Conservation (phyloP, 2,329 filamentous ascomycete genomes). For the Parascedosporium putredinis region DNA sequence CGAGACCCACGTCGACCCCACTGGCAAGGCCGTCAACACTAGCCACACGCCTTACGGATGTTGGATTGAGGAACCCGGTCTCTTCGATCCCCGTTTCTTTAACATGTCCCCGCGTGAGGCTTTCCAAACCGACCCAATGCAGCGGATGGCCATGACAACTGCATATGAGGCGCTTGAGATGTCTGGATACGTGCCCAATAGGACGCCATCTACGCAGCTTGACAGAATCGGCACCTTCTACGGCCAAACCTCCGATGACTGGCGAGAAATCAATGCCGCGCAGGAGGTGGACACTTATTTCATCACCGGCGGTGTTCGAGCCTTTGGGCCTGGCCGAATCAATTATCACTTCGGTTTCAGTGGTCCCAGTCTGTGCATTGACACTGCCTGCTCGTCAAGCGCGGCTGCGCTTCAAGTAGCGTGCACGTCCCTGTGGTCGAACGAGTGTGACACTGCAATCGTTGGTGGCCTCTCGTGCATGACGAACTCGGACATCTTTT, state of each 20-base stretch:
- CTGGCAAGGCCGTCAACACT: constrained; percentile 58
- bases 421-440: constrained; percentile 62
- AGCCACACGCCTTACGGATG: constrained; percentile 61
- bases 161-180: constrained; percentile 74
- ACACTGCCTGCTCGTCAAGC: constrained; percentile 69
- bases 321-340: constrained; percentile 49
- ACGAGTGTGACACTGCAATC: constrained; percentile 72
- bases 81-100: constrained; percentile 72
- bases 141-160: constrained; percentile 61
- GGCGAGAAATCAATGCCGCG: constrained; percentile 64
- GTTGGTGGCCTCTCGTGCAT: constrained; percentile 70
- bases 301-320: constrained; percentile 38
- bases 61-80: constrained; percentile 57
- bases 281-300: constrained; percentile 53
- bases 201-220: constrained; percentile 52
- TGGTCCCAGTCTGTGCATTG: constrained; percentile 61
- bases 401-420: constrained; percentile 59
- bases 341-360: constrained; percentile 73
- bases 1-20: constrained; percentile 55
- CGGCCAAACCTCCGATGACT: constrained; percentile 68
- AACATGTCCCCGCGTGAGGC: constrained; percentile 76
- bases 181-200: constrained; percentile 58
- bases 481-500: constrained; percentile 73
- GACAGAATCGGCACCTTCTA: constrained; percentile 62
- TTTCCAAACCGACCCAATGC: constrained; percentile 64